Percentiles rank a stretch among this genome's conserved stretches.
These are phyloP conservation scores for Vinca major DNA, from an alignment of 305 asterid genomes.

Conservation along the genomic window DNA sequence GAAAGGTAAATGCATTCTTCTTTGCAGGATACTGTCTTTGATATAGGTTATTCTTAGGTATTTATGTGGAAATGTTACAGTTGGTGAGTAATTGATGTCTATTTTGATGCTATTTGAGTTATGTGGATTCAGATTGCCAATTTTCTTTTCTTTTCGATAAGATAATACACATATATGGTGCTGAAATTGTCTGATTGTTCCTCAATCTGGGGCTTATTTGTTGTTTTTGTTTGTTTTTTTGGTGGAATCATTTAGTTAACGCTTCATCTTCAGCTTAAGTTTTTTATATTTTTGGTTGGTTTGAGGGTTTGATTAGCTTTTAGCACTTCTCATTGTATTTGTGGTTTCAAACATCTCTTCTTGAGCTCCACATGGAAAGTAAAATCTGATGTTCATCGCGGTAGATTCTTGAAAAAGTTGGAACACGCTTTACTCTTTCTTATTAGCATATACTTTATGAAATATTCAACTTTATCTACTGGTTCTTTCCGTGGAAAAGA, in stretches of 20 bases:
- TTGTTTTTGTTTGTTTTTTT: not conserved
- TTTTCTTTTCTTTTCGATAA: not conserved
- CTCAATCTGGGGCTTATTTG: not conserved
- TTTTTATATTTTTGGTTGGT: not conserved
- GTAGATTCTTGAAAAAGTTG: not conserved
- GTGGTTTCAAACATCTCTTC: not conserved
- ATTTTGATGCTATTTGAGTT: not conserved
- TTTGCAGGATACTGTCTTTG: not conserved
- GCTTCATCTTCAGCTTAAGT: not conserved
- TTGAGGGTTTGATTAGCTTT: not conserved
- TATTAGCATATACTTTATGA: not conserved
- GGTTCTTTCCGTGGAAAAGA: not conserved
- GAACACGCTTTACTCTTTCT: not conserved
- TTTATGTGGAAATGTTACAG: not conserved
- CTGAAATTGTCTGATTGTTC: not conserved
- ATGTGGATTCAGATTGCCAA: too few relatives aligned
- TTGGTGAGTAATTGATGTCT: not conserved
- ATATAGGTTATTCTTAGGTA: not conserved
- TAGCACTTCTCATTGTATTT: not conserved
- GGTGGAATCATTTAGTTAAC: not conserved
- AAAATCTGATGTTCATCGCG: not conserved
- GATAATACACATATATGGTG: not conserved
- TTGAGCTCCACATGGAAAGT: not conserved
- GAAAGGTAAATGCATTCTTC: conserved; percentile 37
- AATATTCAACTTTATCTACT: conserved; percentile 7